Conservation (phyloP, 2,329 filamentous ascomycete genomes). For the Colletotrichum orchidophilum region DNA sequence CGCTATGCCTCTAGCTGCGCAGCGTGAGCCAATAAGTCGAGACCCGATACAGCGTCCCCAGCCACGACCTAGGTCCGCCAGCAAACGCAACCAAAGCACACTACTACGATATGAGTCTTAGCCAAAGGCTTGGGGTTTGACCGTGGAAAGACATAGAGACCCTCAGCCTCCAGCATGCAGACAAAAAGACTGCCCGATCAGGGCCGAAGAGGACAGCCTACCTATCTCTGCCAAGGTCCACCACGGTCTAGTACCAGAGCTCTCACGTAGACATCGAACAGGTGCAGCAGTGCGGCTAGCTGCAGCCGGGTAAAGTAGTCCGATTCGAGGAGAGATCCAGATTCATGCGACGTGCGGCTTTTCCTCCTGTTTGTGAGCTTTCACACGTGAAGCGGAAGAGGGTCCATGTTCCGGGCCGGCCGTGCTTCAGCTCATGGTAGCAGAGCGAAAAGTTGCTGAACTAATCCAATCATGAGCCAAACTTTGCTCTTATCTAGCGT, state of each 20-base stretch:
- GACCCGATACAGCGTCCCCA: too few relatives aligned
- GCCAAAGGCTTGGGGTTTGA: too few relatives aligned
- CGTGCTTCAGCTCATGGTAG: background rate
- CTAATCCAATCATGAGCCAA: background rate
- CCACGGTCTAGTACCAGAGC: too few relatives aligned
- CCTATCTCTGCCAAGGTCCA: background rate
- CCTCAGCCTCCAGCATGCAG: too few relatives aligned
- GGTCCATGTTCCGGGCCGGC: too few relatives aligned
- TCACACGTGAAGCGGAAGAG: too few relatives aligned
- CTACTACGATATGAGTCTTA: too few relatives aligned
- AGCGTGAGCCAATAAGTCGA: too few relatives aligned
- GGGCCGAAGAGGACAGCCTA: background rate
- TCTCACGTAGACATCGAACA: background rate
- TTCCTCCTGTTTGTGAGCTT: background rate
- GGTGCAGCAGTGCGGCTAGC: background rate
- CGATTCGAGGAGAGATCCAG: background rate
- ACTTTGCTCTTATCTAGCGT: background rate
- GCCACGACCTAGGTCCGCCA: too few relatives aligned
- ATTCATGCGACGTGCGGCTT: background rate
- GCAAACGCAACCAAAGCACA: too few relatives aligned
- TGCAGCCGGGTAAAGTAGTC: background rate
- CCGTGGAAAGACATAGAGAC: background rate
- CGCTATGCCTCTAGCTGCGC: too few relatives aligned
- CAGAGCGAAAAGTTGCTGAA: background rate
- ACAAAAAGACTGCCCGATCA: background rate